Conservation (phyloP, 169 alveolate genomes). For the Plasmodium coatneyi region DNA sequence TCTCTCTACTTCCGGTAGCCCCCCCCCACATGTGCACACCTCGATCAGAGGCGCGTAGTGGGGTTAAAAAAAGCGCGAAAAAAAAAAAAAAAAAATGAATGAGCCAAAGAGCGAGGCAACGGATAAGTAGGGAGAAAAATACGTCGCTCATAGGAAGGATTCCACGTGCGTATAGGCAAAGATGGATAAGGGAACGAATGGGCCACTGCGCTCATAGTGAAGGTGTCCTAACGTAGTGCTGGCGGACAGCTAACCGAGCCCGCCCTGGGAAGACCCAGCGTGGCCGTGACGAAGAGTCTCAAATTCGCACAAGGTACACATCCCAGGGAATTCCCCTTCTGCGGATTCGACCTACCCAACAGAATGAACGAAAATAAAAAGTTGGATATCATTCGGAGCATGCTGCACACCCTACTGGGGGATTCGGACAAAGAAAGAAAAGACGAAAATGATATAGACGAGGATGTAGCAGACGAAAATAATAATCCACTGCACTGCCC, state of each 20-base stretch:
- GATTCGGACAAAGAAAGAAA: slow-evolving; percentile 6
- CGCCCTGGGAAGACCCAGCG: neutral
- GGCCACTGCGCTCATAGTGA: neutral
- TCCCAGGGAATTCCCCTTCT: neutral
- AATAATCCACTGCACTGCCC: neutral
- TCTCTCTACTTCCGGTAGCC: neutral
- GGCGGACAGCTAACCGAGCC: neutral
- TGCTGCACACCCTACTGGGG: slow-evolving; percentile 42
- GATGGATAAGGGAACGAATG: neutral
- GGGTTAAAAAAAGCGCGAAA: neutral
- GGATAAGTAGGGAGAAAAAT: neutral
- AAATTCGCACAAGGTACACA: neutral
- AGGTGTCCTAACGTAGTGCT: neutral
- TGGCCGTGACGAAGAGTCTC: neutral
- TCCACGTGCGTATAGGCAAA: neutral
- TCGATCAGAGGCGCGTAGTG: neutral
- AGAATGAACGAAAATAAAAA: slow-evolving; percentile 61
- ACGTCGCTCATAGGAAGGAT: neutral
- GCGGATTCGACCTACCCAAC: neutral
- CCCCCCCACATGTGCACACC: neutral
- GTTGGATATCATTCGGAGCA: slow-evolving; percentile 53
- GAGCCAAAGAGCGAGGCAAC: neutral
- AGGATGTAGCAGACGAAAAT: neutral
- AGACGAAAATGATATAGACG: neutral
- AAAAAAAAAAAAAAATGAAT: neutral